Evolutionary conservation across 2,329 filamentous ascomycete genomes (phyloP), one percentile per base, ranked within the genome.

Genomic region (Metarhizium brunneum): DNA sequence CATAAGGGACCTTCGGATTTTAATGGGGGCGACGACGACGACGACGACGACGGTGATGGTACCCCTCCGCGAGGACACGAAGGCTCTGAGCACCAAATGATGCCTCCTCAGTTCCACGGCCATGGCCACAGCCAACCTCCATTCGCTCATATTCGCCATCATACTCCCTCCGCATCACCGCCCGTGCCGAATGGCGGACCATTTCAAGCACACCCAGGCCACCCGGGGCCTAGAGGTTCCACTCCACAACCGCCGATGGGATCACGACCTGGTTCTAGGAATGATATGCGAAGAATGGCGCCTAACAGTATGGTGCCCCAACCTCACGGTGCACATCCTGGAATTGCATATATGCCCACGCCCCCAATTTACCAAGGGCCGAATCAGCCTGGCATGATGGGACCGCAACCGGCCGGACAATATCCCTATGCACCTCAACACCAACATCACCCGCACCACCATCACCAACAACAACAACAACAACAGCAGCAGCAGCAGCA

Each of bases 1-100:
- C 92, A 97, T 74, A 99, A 97, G 74, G 92, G 92, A 2, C 94
- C 94, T 1, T 81, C 82, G 54, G 94, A 99, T 72, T 99, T 96
- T 73, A 88, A 87, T 66, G 90, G 90, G 61, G 87, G 88, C 59
- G 87, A 88, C 62, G 90, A 94, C 53, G 92, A 96, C 52, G 91
- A 95, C 16, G 89, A 88, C 32, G 88, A 91, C 42, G 84, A 90
- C 57, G 67, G 60, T 50, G 86, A 87, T 35, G 86, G 80, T 57
- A 88, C 87, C 6, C 88, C 87, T 50, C 86, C 86, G 7, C 83
- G 85, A 58, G 67, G 60, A 2, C 83, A 83, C 59, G 89, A 89
- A 32, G 72, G 69, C 29, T 66, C 77, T 60, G 79, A 81, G 13
- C 68, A 73, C 36, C 81, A 83, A 61, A 83, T 87, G 77, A 82